Percentiles rank a stretch among this genome's conserved stretches.
These are phyloP conservation scores for Spergularia azorica DNA, from an alignment of 179 eudicot genomes.

Conservation along the genomic window DNA sequence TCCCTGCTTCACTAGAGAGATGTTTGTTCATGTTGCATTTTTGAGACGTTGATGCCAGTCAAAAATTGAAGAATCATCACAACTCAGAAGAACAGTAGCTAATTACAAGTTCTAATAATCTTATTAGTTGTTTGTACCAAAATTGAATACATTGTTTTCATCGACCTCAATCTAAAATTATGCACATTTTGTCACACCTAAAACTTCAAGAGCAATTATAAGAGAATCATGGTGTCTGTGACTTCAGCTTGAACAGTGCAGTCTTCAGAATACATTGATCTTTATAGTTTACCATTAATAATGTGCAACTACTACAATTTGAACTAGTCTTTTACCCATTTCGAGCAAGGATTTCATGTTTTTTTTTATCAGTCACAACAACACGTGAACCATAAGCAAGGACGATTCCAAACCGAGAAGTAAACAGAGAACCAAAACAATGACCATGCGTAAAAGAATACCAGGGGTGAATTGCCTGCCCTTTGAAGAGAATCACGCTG, in stretches of 20 bases:
- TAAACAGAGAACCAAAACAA: too few relatives aligned
- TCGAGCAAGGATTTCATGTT: too few relatives aligned
- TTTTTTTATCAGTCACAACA: too few relatives aligned
- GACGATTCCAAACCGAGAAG: too few relatives aligned
- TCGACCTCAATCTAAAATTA: neutral
- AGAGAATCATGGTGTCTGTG: neutral
- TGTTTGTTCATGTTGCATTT: neutral
- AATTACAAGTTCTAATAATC: neutral
- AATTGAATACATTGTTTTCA: neutral
- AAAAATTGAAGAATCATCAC: neutral
- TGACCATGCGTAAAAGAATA: too few relatives aligned
- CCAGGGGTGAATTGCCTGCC: too few relatives aligned
- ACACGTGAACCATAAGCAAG: too few relatives aligned
- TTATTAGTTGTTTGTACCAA: neutral
- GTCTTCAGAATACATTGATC: too few relatives aligned
- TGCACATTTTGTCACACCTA: too few relatives aligned
- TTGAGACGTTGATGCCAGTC: slow-evolving; percentile 5
- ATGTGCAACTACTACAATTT: neutral
- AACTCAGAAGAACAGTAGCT: neutral
- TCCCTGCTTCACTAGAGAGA: slow-evolving; percentile 51
- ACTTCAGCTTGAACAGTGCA: too few relatives aligned
- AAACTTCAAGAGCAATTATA: neutral
- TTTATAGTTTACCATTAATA: too few relatives aligned
- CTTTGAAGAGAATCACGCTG: too few relatives aligned
- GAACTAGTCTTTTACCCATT: neutral